These are phyloP conservation scores for Scenedesmus sp. DNA, from an alignment of 163 green algal species.

Conservation along the genomic window DNA sequence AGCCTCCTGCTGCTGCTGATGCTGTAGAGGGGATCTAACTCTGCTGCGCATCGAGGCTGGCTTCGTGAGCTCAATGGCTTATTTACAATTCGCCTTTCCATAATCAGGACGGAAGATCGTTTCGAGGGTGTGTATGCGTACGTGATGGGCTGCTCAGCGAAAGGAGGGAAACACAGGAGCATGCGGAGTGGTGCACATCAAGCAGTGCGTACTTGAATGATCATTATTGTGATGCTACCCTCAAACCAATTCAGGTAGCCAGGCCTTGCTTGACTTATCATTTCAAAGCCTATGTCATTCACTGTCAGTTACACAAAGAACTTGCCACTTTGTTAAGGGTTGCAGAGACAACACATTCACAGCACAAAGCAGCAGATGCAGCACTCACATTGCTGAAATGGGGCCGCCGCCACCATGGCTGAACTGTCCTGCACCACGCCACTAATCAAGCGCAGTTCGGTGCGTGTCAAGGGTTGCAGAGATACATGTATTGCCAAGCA, in stretches of 20 bases:
- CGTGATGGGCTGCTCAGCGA: background rate
- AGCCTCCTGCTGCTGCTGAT: slow-evolving; percentile 4
- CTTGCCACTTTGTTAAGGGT: background rate
- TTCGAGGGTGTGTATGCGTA: background rate
- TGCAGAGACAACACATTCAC: too few relatives aligned
- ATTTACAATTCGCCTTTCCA: background rate
- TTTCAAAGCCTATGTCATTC: background rate
- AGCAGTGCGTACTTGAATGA: background rate
- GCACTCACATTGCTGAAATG: too few relatives aligned
- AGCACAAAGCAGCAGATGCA: too few relatives aligned
- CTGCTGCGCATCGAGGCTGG: background rate
- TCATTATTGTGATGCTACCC: background rate
- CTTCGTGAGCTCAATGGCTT: background rate
- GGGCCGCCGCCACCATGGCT: too few relatives aligned
- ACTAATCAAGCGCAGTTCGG: too few relatives aligned
- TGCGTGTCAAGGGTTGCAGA: too few relatives aligned
- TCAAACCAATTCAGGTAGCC: background rate
- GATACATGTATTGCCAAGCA: too few relatives aligned
- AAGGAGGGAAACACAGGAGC: background rate
- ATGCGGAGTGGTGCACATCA: background rate
- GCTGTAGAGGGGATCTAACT: background rate
- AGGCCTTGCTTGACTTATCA: background rate
- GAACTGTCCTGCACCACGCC: too few relatives aligned
- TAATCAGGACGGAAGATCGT: background rate
- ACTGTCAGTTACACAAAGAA: background rate